Conservation (phyloP, 1,284 basidiomycete genomes). For the Apiotrichum mycotoxinovorans region DNA sequence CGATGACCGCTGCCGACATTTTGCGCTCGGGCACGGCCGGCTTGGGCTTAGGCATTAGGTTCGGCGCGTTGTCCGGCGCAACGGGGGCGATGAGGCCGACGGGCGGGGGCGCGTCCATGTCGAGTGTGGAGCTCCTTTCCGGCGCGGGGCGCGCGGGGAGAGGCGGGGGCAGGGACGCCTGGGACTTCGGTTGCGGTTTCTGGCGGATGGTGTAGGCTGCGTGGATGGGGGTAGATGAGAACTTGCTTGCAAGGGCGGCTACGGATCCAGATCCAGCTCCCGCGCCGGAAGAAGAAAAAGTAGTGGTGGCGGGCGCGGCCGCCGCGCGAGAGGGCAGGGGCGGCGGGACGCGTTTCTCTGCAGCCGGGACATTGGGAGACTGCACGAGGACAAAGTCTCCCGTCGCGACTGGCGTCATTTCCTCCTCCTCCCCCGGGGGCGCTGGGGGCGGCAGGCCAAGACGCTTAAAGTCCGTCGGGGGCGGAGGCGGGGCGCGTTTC, state of each 20-base stretch:
- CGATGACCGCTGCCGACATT: background rate
- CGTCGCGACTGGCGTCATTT: constrained; percentile 35
- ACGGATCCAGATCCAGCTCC: background rate
- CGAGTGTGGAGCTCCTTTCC: constrained; percentile 7
- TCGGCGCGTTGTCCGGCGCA: constrained; percentile 9
- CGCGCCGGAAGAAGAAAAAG: background rate
- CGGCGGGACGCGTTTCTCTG: background rate
- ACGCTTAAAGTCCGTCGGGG: constrained; percentile 14
- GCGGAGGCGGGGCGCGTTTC: constrained; percentile 13
- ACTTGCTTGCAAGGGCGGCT: background rate
- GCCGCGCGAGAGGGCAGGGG: background rate
- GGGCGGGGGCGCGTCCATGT: constrained; percentile 14
- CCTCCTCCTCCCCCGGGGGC: background rate
- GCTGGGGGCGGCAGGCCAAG: constrained; percentile 10
- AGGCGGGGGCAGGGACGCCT: background rate
- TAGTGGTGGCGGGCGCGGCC: too few relatives aligned
- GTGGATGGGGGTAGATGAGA: background rate
- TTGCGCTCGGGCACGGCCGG: background rate
- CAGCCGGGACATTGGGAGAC: constrained; percentile 8
- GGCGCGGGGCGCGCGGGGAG: background rate
- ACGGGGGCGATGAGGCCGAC: constrained; percentile 6
- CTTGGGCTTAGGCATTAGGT: background rate
- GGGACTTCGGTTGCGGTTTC: background rate
- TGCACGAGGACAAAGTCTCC: constrained; percentile 42
- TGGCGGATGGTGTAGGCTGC: background rate